Evolutionary conservation across 192 early-diverging fungal species (phyloP).

Genomic region (Backusella tarrabulga): DNA sequence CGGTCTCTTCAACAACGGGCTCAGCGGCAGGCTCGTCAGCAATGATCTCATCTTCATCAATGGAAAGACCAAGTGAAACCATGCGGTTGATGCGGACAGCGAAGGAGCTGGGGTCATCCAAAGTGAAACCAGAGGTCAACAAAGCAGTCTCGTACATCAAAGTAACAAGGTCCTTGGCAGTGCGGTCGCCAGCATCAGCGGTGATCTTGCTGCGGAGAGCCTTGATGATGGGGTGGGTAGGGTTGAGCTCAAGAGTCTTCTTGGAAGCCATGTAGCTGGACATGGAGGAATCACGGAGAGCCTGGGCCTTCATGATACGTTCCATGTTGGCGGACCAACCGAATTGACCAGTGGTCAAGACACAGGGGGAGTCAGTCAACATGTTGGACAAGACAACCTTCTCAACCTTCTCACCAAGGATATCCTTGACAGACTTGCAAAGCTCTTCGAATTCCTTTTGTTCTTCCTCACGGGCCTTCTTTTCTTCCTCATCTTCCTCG

Average conservation of each 20-base stretch:
- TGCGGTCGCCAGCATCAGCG: slow-evolving; percentile 97
- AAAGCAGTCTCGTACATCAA: slow-evolving; percentile 95
- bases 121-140: slow-evolving; percentile 94
- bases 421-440: slow-evolving; percentile 94
- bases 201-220: slow-evolving; percentile 90
- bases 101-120: slow-evolving; percentile 94
- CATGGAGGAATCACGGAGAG: slow-evolving; percentile 98
- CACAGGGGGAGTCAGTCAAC: slow-evolving; percentile 97
- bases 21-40: slow-evolving; percentile 42
- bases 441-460: slow-evolving; percentile 88
- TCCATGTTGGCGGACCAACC: slow-evolving; percentile 99
- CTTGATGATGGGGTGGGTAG: slow-evolving; percentile 92
- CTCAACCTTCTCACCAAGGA: slow-evolving; percentile 99
- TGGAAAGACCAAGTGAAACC: slow-evolving; percentile 97
- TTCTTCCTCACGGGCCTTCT: slow-evolving; percentile 92
- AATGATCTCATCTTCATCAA: slow-evolving; percentile 75
- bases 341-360: slow-evolving; percentile 97
- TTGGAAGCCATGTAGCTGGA: slow-evolving; percentile 99
- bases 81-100: slow-evolving; percentile 97
- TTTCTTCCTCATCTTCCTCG: slow-evolving; percentile 98
- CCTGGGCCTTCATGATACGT: slow-evolving; percentile 99
- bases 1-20: slow-evolving; percentile 47
- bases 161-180: slow-evolving; percentile 94
- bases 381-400: slow-evolving; percentile 84
- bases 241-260: slow-evolving; percentile 99